Evolutionary conservation across 2,329 filamentous ascomycete species (phyloP).

Genomic region (Scytalidium lignicola): DNA sequence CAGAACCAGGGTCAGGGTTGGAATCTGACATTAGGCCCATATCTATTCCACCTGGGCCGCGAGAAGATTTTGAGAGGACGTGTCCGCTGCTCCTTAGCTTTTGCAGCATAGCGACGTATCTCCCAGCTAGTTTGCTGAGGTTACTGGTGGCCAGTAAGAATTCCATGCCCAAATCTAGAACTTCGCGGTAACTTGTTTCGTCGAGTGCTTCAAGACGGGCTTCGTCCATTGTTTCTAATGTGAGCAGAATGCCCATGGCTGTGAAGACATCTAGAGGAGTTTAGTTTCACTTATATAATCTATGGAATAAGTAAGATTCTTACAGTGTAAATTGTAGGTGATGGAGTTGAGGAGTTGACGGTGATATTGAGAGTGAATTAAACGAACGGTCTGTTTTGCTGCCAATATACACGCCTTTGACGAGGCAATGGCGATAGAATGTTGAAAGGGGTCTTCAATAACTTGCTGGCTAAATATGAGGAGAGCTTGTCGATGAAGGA

Average conservation of each 20-base stretch:
- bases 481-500: not conserved
- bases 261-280: not conserved
- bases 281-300: not conserved
- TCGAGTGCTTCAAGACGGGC: not conserved
- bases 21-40: not conserved
- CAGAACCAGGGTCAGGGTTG: not conserved
- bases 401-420: not conserved
- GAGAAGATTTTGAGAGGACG: not conserved
- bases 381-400: not conserved
- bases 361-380: not conserved
- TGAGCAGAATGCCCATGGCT: conserved; percentile 1
- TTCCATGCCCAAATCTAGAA: not conserved
- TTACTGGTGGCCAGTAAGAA: not conserved
- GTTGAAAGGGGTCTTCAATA: not conserved
- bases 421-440: not conserved
- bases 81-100: not conserved
- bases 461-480: not conserved
- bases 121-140: not conserved
- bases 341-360: not conserved
- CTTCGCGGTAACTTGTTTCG: not conserved
- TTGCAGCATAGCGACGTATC: not conserved
- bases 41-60: not conserved
- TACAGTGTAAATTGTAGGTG: not conserved
- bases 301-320: not conserved
- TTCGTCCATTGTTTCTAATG: not conserved